These are phyloP conservation scores for Cryptococcus sp. DNA, from an alignment of 1,284 basidiomycete genomes.

Conservation along the genomic window DNA sequence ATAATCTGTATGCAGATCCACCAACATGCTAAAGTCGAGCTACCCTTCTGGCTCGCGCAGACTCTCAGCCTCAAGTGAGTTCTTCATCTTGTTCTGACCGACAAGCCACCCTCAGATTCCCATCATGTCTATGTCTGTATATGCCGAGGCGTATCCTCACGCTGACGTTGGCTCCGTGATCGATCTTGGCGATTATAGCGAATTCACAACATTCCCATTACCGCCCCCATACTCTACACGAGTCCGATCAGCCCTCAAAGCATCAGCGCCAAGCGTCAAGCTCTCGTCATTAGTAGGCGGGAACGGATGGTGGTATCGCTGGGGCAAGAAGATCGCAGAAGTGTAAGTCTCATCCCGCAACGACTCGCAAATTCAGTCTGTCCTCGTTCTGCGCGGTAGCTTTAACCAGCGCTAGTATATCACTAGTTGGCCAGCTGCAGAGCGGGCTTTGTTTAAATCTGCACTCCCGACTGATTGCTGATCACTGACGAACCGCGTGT, in stretches of 20 bases:
- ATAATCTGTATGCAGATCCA: slow-evolving; percentile 61
- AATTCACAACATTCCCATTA: slow-evolving; percentile 81
- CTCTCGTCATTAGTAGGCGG: slow-evolving; percentile 76
- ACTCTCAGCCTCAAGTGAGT: slow-evolving; percentile 76
- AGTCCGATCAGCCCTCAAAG: slow-evolving; percentile 79
- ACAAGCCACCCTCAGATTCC: background rate
- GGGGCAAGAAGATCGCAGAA: slow-evolving; percentile 76
- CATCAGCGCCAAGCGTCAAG: slow-evolving; percentile 76
- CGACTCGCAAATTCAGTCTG: too few species aligned
- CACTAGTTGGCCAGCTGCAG: too few species aligned
- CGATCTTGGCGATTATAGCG: slow-evolving; percentile 55
- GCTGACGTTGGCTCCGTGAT: slow-evolving; percentile 9
- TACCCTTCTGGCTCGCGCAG: slow-evolving; percentile 84
- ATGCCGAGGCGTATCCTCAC: too few species aligned
- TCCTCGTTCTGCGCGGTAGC: too few species aligned
- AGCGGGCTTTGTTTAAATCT: background rate
- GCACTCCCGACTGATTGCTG: background rate
- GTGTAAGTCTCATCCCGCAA: slow-evolving; percentile 62
- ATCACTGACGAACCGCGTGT: background rate
- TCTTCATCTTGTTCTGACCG: background rate
- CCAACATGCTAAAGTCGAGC: slow-evolving; percentile 67
- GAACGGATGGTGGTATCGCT: slow-evolving; percentile 86
- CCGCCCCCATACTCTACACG: slow-evolving; percentile 71
- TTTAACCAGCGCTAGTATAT: too few species aligned
- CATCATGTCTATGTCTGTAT: background rate